Evolutionary conservation across 1,139 yeast genomes (phyloP).

Genomic region (Geotrichum candidum): DNA sequence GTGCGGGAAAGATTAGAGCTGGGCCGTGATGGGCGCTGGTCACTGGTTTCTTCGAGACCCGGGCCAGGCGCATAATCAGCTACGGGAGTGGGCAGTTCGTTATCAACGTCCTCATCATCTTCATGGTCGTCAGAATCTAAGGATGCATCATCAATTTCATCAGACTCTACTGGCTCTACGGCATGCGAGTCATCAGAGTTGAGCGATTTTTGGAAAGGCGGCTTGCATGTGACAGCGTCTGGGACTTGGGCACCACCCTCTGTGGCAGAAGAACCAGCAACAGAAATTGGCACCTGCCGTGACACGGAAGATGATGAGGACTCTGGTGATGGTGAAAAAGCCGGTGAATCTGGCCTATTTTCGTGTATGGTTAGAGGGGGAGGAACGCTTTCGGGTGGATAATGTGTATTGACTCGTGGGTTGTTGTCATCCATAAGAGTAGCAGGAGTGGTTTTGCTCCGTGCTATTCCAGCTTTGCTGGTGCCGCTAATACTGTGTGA

Average conservation of each 20-base stretch:
- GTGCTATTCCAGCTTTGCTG: neutral
- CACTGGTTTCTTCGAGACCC: neutral
- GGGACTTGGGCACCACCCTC: neutral
- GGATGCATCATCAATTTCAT: constrained; percentile 3
- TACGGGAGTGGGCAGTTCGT: neutral
- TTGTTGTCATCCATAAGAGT: neutral
- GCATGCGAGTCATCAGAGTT: neutral
- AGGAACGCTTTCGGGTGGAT: neutral
- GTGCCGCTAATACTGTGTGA: neutral
- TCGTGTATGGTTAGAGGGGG: neutral
- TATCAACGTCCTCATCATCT: constrained; percentile 2
- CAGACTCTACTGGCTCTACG: neutral
- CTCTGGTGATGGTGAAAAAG: neutral
- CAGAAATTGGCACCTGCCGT: neutral
- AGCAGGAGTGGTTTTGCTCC: neutral
- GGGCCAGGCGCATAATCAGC: neutral
- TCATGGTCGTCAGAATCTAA: constrained; percentile 15
- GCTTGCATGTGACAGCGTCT: neutral
- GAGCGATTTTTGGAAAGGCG: neutral
- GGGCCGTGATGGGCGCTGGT: neutral
- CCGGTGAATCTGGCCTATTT: neutral
- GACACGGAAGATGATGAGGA: neutral
- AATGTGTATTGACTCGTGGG: neutral
- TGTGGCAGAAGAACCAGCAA: neutral
- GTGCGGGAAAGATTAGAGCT: neutral